These are phyloP conservation scores for Termitomyces sp. DNA, from an alignment of 768 basidiomycete species.

Conservation along the genomic window DNA sequence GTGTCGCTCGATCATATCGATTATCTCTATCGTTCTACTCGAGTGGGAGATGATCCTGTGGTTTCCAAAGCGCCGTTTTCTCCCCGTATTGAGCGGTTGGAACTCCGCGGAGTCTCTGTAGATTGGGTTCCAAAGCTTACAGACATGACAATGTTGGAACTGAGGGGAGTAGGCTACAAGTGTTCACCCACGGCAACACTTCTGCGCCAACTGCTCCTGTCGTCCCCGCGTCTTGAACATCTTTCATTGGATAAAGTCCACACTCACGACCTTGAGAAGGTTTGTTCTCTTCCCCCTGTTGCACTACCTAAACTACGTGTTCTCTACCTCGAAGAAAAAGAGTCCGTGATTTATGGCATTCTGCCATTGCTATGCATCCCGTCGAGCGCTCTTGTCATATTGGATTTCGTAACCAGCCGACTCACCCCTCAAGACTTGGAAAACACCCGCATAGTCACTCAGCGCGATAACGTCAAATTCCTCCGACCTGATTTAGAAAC, in stretches of 20 bases:
- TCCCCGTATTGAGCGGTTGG: not conserved
- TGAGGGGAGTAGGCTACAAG: slow-evolving; percentile 1
- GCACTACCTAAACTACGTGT: slow-evolving; percentile 1
- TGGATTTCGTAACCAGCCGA: not conserved
- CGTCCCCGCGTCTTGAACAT: slow-evolving; percentile 6
- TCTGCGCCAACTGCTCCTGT: not conserved
- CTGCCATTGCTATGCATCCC: slow-evolving; percentile 5
- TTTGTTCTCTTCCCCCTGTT: not conserved
- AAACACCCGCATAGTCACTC: not conserved
- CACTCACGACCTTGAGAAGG: not conserved
- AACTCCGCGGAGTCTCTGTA: slow-evolving; percentile 5
- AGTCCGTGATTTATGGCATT: not conserved
- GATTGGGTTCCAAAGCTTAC: not conserved
- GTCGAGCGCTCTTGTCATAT: not conserved
- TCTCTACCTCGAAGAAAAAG: not conserved
- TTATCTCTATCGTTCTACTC: slow-evolving; percentile 1
- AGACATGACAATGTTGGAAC: slow-evolving; percentile 4
- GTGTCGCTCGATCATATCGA: slow-evolving; percentile 5
- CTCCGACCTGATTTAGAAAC: slow-evolving; percentile 2
- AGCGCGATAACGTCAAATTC: not conserved
- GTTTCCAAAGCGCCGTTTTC: not conserved
- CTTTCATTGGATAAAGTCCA: slow-evolving; percentile 1
- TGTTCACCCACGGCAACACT: not conserved
- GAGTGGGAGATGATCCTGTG: not conserved
- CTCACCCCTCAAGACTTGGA: not conserved